A percentile compares a stretch with the other conserved stretches of the same genome.
Evolutionary conservation across 1,284 basidiomycete species (phyloP).

Genomic region (Boletellus sp.): DNA sequence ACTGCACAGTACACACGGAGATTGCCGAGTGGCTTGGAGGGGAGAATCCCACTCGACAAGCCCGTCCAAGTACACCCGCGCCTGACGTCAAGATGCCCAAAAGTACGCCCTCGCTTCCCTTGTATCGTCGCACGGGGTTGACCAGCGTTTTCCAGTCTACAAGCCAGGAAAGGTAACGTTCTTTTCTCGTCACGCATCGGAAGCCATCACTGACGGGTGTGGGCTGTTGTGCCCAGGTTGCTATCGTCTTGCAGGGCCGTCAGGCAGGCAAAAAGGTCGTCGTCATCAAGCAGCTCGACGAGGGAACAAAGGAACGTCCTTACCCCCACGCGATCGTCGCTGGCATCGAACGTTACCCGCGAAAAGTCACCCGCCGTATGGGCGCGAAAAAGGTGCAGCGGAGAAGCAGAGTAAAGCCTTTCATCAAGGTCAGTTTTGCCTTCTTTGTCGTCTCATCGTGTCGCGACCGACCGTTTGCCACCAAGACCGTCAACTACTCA

Average conservation of each 20-base stretch:
- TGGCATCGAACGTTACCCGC: conserved; percentile 93
- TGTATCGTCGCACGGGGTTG: conserved; percentile 20
- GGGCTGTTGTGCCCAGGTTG: conserved; percentile 54
- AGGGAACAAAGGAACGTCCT: conserved; percentile 84
- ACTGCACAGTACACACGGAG: conserved; percentile 26
- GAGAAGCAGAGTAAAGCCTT: conserved; percentile 95
- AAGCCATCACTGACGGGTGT: conserved; percentile 7
- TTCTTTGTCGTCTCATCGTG: neutral
- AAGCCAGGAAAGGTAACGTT: conserved; percentile 91
- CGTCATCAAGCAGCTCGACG: conserved; percentile 85
- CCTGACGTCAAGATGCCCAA: conserved; percentile 37
- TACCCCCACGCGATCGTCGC: conserved; percentile 97
- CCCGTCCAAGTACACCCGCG: conserved; percentile 16
- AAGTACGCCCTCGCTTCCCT: conserved; percentile 17
- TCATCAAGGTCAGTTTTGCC: conserved; percentile 81
- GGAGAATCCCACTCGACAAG: conserved; percentile 8
- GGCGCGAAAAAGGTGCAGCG: conserved; percentile 88
- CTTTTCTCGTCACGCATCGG: neutral
- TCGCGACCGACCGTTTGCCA: neutral
- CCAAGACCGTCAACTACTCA: conserved; percentile 88
- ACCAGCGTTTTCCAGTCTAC: conserved; percentile 62
- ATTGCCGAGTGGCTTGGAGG: conserved; percentile 31
- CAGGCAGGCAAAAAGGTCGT: conserved; percentile 94
- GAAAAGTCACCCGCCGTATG: conserved; percentile 95
- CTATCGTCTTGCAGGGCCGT: conserved; percentile 93